These are phyloP conservation scores for Bathelium albidoporum DNA, from an alignment of 495 filamentous ascomycete species.

Conservation along the genomic window DNA sequence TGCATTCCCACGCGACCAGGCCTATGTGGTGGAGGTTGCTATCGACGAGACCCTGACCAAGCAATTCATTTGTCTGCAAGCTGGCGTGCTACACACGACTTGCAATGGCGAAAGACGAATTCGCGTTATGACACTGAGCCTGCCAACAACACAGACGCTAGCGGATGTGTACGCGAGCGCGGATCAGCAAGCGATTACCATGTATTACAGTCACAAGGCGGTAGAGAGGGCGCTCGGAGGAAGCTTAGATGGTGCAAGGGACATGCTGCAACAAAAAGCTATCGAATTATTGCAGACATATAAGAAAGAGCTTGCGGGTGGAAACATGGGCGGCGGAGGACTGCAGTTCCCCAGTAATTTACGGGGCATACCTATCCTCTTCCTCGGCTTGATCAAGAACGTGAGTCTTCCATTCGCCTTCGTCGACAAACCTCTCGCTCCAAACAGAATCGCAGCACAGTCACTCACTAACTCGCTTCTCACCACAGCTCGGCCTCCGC, in stretches of 20 bases:
- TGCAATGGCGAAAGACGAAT: slow-evolving; percentile 96
- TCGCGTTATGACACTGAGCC: slow-evolving; percentile 81
- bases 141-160: slow-evolving; percentile 83
- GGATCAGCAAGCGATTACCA: slow-evolving; percentile 84
- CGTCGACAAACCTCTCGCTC: neutral
- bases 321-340: slow-evolving; percentile 84
- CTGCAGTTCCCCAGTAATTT: slow-evolving; percentile 91
- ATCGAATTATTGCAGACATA: slow-evolving; percentile 92
- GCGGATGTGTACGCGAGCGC: slow-evolving; percentile 91
- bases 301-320: slow-evolving; percentile 90
- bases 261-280: slow-evolving; percentile 78
- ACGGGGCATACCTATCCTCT: slow-evolving; percentile 75
- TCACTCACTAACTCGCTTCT: slow-evolving; percentile 27
- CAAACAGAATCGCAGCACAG: too few relatives aligned
- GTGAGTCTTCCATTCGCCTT: slow-evolving; percentile 36
- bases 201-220: slow-evolving; percentile 95
- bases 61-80: slow-evolving; percentile 87
- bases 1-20: slow-evolving; percentile 92
- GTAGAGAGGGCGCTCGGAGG: slow-evolving; percentile 79
- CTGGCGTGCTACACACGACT: slow-evolving; percentile 94
- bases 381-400: slow-evolving; percentile 91
- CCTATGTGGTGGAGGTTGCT: slow-evolving; percentile 97
- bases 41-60: slow-evolving; percentile 94
- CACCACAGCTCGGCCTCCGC: slow-evolving; percentile 66
- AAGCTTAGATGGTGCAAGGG: slow-evolving; percentile 81